phyloP scores from a whole-genome alignment of 2,329 filamentous ascomycete genomes.

The Nemania abortiva region DNA sequence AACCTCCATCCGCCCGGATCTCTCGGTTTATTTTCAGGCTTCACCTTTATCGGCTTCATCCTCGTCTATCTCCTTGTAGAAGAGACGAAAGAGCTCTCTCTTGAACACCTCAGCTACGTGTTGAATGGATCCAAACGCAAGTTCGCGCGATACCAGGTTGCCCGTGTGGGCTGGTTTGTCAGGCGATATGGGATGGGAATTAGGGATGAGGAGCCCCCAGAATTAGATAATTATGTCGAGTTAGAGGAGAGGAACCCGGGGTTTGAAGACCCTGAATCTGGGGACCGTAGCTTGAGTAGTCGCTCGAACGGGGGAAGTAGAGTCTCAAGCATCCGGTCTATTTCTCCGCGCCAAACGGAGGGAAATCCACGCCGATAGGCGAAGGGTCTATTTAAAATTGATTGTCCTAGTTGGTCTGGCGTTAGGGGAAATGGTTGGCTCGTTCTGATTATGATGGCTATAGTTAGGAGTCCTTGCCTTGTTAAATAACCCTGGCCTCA shows the following conservation, averaged over 20 bases:
- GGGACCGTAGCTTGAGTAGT: not conserved
- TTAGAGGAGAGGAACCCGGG: not conserved
- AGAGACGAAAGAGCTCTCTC: conserved; percentile 22
- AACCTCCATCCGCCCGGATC: conserved; percentile 9
- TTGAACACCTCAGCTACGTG: conserved; percentile 17
- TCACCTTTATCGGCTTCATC: conserved; percentile 20
- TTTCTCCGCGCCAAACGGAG: conserved; percentile 5
- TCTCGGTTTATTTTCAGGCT: conserved; percentile 18
- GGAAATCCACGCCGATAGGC: not conserved
- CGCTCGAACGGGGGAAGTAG: conserved; percentile 14
- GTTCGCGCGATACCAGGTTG: conserved; percentile 15
- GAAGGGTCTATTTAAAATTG: not conserved
- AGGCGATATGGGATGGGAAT: conserved; percentile 11
- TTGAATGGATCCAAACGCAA: conserved; percentile 12
- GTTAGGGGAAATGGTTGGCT: no score
- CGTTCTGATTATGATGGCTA: no score
- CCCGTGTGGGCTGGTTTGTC: conserved; percentile 10
- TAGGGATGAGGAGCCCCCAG: not conserved
- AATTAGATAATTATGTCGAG: conserved; percentile 9
- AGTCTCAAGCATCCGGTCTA: conserved; percentile 3
- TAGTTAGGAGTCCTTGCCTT: no score
- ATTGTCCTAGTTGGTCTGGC: not conserved
- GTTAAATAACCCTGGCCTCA: no score
- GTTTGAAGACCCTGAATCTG: not conserved
- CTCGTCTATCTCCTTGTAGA: conserved; percentile 20